Conservation (phyloP, 352 stramenopile species). For the Plasmopara halstedii region DNA sequence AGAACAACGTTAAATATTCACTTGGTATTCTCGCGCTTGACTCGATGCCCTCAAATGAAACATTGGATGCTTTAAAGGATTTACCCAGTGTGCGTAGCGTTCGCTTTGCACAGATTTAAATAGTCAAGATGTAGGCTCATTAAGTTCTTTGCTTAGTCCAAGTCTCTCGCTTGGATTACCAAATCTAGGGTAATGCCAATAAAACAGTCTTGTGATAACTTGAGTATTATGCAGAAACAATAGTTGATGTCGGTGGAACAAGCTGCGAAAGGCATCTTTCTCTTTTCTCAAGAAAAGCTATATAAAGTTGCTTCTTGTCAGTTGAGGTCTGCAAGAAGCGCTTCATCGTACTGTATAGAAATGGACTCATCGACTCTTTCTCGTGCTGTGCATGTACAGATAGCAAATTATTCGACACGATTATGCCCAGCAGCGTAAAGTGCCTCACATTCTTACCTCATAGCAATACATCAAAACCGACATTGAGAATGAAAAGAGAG, state of each 20-base stretch:
- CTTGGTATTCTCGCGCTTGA: conserved; percentile 74
- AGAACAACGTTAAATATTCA: conserved; percentile 45
- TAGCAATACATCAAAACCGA: conserved; percentile 80
- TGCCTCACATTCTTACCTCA: conserved; percentile 38
- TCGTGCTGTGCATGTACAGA: conserved; percentile 34
- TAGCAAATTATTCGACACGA: background rate
- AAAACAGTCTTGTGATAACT: background rate
- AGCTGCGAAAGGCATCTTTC: conserved; percentile 19
- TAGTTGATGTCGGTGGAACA: conserved; percentile 4
- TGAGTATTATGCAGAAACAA: conserved; percentile 4
- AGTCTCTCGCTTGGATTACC: background rate
- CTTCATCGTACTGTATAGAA: conserved; percentile 62
- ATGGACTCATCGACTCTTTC: conserved; percentile 54
- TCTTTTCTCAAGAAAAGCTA: conserved; percentile 29
- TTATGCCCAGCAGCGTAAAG: background rate
- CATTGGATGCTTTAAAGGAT: conserved; percentile 49
- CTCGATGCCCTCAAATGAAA: conserved; percentile 41
- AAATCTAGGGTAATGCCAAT: background rate
- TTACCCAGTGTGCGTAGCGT: conserved; percentile 59
- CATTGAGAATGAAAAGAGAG: conserved; percentile 75
- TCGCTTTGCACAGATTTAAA: conserved; percentile 57
- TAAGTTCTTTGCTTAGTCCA: background rate
- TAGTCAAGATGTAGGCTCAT: background rate
- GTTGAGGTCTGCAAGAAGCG: conserved; percentile 65
- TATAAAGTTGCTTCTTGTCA: conserved; percentile 64